phyloP scores from a whole-genome alignment of 352 stramenopile genomes.

The Globisporangium middletonii region DNA sequence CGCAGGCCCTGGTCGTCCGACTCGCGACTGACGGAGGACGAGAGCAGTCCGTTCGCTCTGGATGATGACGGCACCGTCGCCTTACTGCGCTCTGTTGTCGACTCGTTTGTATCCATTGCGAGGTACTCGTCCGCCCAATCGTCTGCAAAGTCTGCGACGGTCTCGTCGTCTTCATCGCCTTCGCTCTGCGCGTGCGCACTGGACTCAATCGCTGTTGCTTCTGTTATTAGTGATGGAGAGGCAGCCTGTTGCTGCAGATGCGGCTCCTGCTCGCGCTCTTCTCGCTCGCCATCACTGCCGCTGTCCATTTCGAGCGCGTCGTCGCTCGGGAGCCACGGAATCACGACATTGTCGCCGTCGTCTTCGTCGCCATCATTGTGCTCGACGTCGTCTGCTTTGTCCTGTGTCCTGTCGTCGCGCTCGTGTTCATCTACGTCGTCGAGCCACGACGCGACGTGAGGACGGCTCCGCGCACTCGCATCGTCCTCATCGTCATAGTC shows the following conservation, averaged over 20 bases:
- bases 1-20: background rate
- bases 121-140: slow-evolving; percentile 36
- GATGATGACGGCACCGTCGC: background rate
- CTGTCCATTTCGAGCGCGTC: slow-evolving; percentile 14
- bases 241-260: background rate
- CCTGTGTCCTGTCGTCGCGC: slow-evolving; percentile 1
- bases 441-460: slow-evolving; percentile 7
- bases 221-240: background rate
- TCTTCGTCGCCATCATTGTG: background rate
- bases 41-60: too few species aligned
- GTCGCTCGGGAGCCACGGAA: slow-evolving; percentile 17
- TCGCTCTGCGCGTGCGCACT: background rate
- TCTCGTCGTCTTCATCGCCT: slow-evolving; percentile 3
- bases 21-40: background rate
- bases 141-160: slow-evolving; percentile 30
- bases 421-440: slow-evolving; percentile 6
- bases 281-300: background rate
- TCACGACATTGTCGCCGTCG: slow-evolving; percentile 6
- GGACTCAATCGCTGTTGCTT: background rate
- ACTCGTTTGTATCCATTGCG: slow-evolving; percentile 6
- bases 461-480: background rate
- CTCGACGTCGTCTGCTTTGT: background rate
- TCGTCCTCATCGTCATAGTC: background rate
- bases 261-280: background rate
- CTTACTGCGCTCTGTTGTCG: background rate